Evolutionary conservation across 1,284 basidiomycete genomes (phyloP).

Genomic region (Ceratobasidium sp.): DNA sequence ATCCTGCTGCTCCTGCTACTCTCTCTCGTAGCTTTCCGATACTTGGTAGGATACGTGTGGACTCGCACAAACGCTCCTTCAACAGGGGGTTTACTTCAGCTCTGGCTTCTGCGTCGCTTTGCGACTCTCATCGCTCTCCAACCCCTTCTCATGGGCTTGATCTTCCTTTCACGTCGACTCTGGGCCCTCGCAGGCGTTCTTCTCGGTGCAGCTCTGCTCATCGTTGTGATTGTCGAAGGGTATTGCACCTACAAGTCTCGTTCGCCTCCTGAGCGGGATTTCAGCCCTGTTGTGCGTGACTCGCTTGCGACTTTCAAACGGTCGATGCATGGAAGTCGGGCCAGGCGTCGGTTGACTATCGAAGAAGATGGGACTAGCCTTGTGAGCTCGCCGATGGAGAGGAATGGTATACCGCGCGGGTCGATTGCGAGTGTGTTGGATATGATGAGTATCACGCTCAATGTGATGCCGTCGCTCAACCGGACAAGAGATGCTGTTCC

Average conservation of each 20-base stretch:
- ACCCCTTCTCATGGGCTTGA: conserved; percentile 78
- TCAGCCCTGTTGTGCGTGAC: conserved; percentile 70
- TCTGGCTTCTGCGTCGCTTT: conserved; percentile 80
- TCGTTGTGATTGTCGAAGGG: conserved; percentile 69
- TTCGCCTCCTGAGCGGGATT: conserved; percentile 62
- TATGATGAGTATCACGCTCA: conserved; percentile 82
- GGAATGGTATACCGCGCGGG: conserved; percentile 64
- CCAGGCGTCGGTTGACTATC: conserved; percentile 47
- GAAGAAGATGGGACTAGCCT: conserved; percentile 65
- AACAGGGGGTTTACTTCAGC: conserved; percentile 76
- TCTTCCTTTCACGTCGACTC: conserved; percentile 72
- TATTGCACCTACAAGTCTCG: conserved; percentile 68
- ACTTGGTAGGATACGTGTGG: conserved; percentile 80
- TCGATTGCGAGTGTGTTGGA: conserved; percentile 81
- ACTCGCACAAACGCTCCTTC: conserved; percentile 73
- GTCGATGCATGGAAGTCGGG: conserved; percentile 17
- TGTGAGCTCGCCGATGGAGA: conserved; percentile 64
- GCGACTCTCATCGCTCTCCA: conserved; percentile 75
- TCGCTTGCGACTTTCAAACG: conserved; percentile 67
- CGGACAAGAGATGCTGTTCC: conserved; percentile 69
- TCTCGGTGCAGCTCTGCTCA: conserved; percentile 66
- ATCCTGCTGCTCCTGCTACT: conserved; percentile 75
- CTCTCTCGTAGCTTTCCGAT: conserved; percentile 79
- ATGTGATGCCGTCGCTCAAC: conserved; percentile 74
- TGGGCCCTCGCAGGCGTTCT: conserved; percentile 80